Percentiles rank a stretch among this genome's conserved stretches.
phyloP scores from a whole-genome alignment of 345 rosid species.

The Microcos paniculata region DNA sequence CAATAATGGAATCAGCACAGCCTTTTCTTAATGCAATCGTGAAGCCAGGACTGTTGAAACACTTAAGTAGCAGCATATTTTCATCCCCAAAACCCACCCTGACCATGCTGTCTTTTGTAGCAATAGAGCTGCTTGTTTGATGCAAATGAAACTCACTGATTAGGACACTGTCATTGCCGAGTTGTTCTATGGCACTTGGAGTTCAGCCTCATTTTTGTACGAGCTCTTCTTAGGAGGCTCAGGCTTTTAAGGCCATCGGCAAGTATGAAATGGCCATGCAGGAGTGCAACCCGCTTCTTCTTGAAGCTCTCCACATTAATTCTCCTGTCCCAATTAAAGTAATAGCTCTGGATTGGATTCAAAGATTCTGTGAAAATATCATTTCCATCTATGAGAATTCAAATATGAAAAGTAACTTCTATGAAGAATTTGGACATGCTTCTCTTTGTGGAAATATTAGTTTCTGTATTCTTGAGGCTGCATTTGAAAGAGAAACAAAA shows the following conservation, averaged over 20 bases:
- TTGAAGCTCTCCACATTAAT: conserved; percentile 56
- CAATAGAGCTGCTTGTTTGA: conserved; percentile 92
- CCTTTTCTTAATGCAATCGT: no score
- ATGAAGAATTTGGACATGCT: conserved; percentile 48
- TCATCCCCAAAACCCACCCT: conserved; percentile 73
- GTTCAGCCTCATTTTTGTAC: conserved; percentile 73
- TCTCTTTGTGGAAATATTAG: conserved; percentile 44
- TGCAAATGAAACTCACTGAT: conserved; percentile 96
- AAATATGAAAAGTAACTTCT: conserved; percentile 30
- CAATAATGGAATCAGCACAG: no score
- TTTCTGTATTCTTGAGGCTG: conserved; percentile 63
- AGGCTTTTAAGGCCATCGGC: conserved; percentile 78
- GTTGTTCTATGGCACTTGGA: conserved; percentile 80
- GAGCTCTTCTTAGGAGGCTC: conserved; percentile 86
- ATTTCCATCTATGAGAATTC: conserved; percentile 41
- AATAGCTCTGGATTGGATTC: conserved; percentile 66
- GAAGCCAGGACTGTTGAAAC: no score
- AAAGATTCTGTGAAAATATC: conserved; percentile 61
- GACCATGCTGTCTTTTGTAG: conserved; percentile 92
- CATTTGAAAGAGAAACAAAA: conserved; percentile 77
- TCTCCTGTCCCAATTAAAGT: conserved; percentile 73
- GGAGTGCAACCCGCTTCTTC: conserved; percentile 63
- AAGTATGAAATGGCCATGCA: conserved; percentile 81
- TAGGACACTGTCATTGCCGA: conserved; percentile 81
- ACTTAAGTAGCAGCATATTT: no score